Conservation (phyloP, 2,329 filamentous ascomycete species). For the Zarea fungicola region DNA sequence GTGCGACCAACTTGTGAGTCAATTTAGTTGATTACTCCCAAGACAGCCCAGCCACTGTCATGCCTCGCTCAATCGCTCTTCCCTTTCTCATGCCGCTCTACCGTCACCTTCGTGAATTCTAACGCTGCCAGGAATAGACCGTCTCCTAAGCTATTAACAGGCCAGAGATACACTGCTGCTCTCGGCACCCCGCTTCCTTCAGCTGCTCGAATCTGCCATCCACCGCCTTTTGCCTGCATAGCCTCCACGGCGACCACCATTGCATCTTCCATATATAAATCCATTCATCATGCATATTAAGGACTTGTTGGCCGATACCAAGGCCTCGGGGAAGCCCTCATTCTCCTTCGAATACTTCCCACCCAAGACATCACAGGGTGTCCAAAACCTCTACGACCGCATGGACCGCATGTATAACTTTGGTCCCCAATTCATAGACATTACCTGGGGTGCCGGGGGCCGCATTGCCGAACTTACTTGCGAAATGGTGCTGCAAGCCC, state of each 20-base stretch:
- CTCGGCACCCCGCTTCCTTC: neutral
- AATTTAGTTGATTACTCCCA: slow-evolving; percentile 4
- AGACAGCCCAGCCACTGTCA: neutral
- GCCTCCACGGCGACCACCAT: neutral
- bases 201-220: neutral
- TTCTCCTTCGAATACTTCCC: slow-evolving; percentile 99
- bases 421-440: slow-evolving; percentile 93
- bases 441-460: slow-evolving; percentile 97
- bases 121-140: no score
- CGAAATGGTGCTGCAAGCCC: slow-evolving; percentile 95
- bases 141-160: no score
- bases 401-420: slow-evolving; percentile 98
- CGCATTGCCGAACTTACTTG: slow-evolving; percentile 86
- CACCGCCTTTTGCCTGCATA: slow-evolving; percentile 2
- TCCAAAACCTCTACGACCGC: slow-evolving; percentile 97
- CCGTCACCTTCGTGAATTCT: no score
- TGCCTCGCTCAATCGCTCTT: no score
- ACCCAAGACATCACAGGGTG: slow-evolving; percentile 93
- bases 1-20: slow-evolving; percentile 1
- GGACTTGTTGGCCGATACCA: slow-evolving; percentile 79
- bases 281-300: slow-evolving; percentile 80
- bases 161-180: neutral
- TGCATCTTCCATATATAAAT: neutral
- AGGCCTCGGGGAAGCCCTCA: slow-evolving; percentile 72
- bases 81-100: no score